Conservation (phyloP, 1,284 basidiomycete species). For the Ganoderma resinaceum region DNA sequence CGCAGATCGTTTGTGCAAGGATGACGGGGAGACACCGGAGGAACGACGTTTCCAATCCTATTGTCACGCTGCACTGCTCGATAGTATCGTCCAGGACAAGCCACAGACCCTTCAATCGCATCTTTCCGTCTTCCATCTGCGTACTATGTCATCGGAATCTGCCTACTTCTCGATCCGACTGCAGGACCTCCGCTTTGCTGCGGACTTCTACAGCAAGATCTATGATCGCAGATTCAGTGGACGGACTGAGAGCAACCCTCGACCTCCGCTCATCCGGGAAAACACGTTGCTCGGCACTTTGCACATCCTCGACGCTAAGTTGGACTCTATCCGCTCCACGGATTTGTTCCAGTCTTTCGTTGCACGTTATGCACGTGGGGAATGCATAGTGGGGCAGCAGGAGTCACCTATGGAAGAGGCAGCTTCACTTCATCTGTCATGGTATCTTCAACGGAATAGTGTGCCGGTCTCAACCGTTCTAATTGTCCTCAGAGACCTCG, state of each 20-base stretch:
- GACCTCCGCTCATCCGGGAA: constrained; percentile 72
- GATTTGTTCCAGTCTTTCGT: constrained; percentile 56
- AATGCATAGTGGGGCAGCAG: constrained; percentile 30
- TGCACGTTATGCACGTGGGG: constrained; percentile 55
- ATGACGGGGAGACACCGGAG: constrained; percentile 58
- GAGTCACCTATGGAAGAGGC: constrained; percentile 45
- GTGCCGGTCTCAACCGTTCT: constrained; percentile 73
- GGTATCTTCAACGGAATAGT: constrained; percentile 72
- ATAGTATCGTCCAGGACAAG: constrained; percentile 91
- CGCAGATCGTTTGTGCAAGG: constrained; percentile 76
- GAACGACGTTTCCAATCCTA: constrained; percentile 76
- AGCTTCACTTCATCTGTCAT: constrained; percentile 46
- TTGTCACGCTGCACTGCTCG: constrained; percentile 81
- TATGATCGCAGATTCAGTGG: constrained; percentile 77
- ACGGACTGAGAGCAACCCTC: constrained; percentile 62
- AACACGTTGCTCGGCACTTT: constrained; percentile 70
- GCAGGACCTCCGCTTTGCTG: constrained; percentile 73
- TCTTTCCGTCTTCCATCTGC: constrained; percentile 72
- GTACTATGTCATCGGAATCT: constrained; percentile 60
- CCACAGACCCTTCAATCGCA: constrained; percentile 79
- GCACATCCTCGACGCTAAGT: constrained; percentile 62
- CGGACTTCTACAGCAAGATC: constrained; percentile 77
- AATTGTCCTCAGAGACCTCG: constrained; percentile 61
- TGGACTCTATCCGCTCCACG: constrained; percentile 53
- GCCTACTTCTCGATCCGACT: constrained; percentile 69